Evolutionary conservation across 2,329 filamentous ascomycete genomes (phyloP).

Genomic region (Didymella sp.): DNA sequence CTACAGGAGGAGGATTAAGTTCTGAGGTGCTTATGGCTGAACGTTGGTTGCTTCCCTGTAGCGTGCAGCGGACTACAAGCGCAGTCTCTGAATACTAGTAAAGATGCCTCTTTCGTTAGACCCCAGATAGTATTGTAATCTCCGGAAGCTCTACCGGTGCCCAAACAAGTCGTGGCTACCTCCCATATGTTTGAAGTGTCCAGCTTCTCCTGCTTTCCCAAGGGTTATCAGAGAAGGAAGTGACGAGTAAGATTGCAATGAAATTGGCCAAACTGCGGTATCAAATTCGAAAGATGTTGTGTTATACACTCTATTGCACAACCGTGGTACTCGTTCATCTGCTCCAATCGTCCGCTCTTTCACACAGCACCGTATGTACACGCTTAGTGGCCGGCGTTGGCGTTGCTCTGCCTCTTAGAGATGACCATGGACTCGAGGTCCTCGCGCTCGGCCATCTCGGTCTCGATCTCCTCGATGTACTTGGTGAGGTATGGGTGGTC

Average conservation of each 20-base stretch:
- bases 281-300: conserved; percentile 35
- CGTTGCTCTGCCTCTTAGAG: conserved; percentile 50
- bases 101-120: too few relatives aligned
- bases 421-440: conserved; percentile 73
- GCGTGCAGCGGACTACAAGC: too few relatives aligned
- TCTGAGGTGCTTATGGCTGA: too few relatives aligned
- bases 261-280: conserved; percentile 16
- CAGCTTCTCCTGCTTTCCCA: too few relatives aligned
- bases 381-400: conserved; percentile 35
- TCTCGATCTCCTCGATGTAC: conserved; percentile 73
- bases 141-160: too few relatives aligned
- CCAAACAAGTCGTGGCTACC: too few relatives aligned
- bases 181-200: too few relatives aligned
- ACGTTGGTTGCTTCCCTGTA: too few relatives aligned
- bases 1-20: too few relatives aligned
- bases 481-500: conserved; percentile 70
- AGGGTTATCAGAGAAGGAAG: neutral
- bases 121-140: too few relatives aligned
- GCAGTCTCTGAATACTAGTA: too few relatives aligned
- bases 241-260: neutral
- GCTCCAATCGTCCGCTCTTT: conserved; percentile 21
- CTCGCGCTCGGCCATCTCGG: conserved; percentile 69
- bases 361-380: conserved; percentile 32
- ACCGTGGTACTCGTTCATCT: conserved; percentile 21
- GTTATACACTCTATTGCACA: conserved; percentile 53